phyloP scores from a whole-genome alignment of 2,329 filamentous ascomycete species.

The Emergomyces orientalis region DNA sequence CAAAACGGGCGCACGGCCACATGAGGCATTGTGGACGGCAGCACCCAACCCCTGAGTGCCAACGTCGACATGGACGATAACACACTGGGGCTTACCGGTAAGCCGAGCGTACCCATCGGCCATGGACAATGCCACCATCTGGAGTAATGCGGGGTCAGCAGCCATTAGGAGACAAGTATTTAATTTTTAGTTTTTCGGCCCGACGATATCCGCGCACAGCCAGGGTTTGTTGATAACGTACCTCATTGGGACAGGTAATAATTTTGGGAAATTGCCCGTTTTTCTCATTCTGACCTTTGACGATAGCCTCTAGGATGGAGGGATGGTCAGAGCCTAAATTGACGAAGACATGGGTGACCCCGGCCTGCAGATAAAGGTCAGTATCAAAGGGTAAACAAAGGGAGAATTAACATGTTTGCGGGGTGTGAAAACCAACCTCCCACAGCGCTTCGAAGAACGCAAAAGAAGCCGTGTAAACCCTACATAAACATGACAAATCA shows the following conservation, averaged over 20 bases:
- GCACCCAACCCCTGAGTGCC: slow-evolving; percentile 70
- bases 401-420: neutral
- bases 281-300: slow-evolving; percentile 62
- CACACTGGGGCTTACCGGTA: slow-evolving; percentile 63
- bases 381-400: neutral
- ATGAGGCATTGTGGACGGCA: slow-evolving; percentile 70
- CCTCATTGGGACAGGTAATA: slow-evolving; percentile 73
- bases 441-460: slow-evolving; percentile 76
- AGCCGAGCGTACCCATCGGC: slow-evolving; percentile 70
- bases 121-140: slow-evolving; percentile 82
- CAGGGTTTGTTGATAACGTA: slow-evolving; percentile 27
- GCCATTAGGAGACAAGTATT: neutral
- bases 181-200: neutral
- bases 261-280: slow-evolving; percentile 58
- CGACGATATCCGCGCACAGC: slow-evolving; percentile 11
- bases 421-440: slow-evolving; percentile 49
- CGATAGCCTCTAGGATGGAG: slow-evolving; percentile 70
- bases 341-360: slow-evolving; percentile 44
- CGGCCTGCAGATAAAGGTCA: slow-evolving; percentile 28
- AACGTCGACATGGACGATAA: slow-evolving; percentile 73
- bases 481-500: neutral
- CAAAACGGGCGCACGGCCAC: slow-evolving; percentile 62
- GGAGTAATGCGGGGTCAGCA: slow-evolving; percentile 13
- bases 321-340: slow-evolving; percentile 54
- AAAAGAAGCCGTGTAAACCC: slow-evolving; percentile 60